phyloP scores from a whole-genome alignment of 164 flowering plant species.

The Macadamia integrifolia region DNA sequence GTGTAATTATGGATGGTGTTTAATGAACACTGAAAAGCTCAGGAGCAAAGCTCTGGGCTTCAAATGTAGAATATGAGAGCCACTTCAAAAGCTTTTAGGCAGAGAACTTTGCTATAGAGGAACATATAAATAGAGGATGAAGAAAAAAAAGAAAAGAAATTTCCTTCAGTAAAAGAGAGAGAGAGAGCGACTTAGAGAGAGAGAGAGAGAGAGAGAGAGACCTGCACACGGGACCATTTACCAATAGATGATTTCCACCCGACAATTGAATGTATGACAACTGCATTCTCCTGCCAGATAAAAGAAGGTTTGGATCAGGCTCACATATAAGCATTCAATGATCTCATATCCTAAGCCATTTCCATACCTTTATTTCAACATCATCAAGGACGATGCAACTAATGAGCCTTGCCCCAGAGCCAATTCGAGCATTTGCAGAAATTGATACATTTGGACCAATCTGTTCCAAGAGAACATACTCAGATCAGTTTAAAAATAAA shows the following conservation, averaged over 20 bases:
- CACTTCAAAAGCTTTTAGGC: too few species aligned
- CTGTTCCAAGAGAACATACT: slow-evolving; percentile 31
- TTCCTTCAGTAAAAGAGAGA: not conserved
- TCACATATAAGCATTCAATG: not conserved
- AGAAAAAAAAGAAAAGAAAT: too few species aligned
- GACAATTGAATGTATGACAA: slow-evolving; percentile 78
- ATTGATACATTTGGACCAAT: slow-evolving; percentile 97
- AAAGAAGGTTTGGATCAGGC: slow-evolving; percentile 5
- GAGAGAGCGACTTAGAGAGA: not conserved
- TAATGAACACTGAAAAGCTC: too few species aligned
- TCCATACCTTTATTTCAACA: slow-evolving; percentile 81
- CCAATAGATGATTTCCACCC: slow-evolving; percentile 99
- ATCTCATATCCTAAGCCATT: slow-evolving; percentile 6
- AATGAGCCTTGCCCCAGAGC: slow-evolving; percentile 87
- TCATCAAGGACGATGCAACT: slow-evolving; percentile 90
- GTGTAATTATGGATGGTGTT: too few species aligned
- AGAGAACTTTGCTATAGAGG: too few species aligned
- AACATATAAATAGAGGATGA: too few species aligned
- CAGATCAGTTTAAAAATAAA: slow-evolving; percentile 2
- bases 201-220: slow-evolving; percentile 16
- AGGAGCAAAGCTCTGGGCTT: too few species aligned
- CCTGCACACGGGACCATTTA: slow-evolving; percentile 98
- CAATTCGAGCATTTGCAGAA: slow-evolving; percentile 94
- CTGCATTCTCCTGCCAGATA: slow-evolving; percentile 80
- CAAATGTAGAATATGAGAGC: too few species aligned